These are phyloP conservation scores for Batkoa obscura DNA, from an alignment of 371 early-diverging fungal species.

Conservation along the genomic window DNA sequence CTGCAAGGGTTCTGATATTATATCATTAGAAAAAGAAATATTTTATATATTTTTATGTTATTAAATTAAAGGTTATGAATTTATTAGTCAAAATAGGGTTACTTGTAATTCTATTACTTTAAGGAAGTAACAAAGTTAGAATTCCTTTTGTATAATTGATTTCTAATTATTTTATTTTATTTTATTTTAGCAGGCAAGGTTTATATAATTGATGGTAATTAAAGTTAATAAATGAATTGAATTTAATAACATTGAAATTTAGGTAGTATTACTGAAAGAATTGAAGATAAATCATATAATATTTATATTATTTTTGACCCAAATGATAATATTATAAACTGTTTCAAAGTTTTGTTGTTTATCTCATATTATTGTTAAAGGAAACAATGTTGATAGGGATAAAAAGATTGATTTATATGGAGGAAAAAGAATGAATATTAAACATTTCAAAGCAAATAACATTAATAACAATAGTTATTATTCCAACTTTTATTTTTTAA, in stretches of 20 bases:
- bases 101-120: slow-evolving; percentile 33
- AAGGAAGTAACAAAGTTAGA: slow-evolving; percentile 50
- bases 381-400: slow-evolving; percentile 34
- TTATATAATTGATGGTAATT: slow-evolving; percentile 45
- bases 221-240: slow-evolving; percentile 10
- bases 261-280: slow-evolving; percentile 82
- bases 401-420: slow-evolving; percentile 87
- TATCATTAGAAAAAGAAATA: slow-evolving; percentile 17
- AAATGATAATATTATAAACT: slow-evolving; percentile 23
- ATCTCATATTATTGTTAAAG: slow-evolving; percentile 6
- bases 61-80: slow-evolving; percentile 66
- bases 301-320: slow-evolving; percentile 79
- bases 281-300: slow-evolving; percentile 52
- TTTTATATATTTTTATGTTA: slow-evolving; percentile 93
- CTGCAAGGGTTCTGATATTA: slow-evolving; percentile 22
- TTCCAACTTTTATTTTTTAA: neutral
- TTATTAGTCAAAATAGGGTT: slow-evolving; percentile 45
- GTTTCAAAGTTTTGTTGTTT: neutral
- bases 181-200: slow-evolving; percentile 39
- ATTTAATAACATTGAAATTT: slow-evolving; percentile 13
- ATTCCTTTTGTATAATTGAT: neutral
- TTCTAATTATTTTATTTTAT: neutral
- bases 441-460: slow-evolving; percentile 42
- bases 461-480: neutral
- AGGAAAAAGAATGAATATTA: slow-evolving; percentile 82